These are phyloP conservation scores for Colletotrichum scovillei DNA, from an alignment of 2,329 filamentous ascomycete genomes.

Conservation along the genomic window DNA sequence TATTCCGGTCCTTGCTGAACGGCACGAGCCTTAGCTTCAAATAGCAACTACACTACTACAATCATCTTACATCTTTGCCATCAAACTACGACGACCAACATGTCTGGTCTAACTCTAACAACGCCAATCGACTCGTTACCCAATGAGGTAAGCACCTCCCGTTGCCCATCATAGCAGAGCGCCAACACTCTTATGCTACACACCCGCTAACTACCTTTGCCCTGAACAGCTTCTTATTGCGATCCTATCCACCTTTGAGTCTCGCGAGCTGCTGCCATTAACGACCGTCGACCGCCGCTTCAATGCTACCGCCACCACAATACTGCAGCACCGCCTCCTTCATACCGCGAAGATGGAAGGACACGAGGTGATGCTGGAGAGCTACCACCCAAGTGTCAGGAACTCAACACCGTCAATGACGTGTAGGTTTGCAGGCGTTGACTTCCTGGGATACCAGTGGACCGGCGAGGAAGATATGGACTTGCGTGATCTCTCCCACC, in stretches of 20 bases:
- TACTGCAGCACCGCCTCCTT: slow-evolving; percentile 73
- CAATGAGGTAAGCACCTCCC: slow-evolving; percentile 44
- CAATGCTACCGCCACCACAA: slow-evolving; percentile 69
- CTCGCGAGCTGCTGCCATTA: slow-evolving; percentile 65
- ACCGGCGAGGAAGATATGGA: slow-evolving; percentile 21
- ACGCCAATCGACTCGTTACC: slow-evolving; percentile 44
- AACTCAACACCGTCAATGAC: slow-evolving; percentile 74
- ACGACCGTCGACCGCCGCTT: slow-evolving; percentile 71
- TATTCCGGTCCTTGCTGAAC: slow-evolving; percentile 2
- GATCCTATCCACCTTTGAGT: slow-evolving; percentile 60
- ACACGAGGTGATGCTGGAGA: slow-evolving; percentile 80
- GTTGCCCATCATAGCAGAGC: background rate
- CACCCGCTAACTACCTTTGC: background rate
- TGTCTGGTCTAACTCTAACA: slow-evolving; percentile 19
- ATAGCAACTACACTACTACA: background rate
- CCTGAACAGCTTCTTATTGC: slow-evolving; percentile 61
- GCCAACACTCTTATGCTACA: background rate
- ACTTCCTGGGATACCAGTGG: slow-evolving; percentile 61
- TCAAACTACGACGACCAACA: slow-evolving; percentile 1
- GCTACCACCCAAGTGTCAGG: slow-evolving; percentile 78
- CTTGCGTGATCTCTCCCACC: slow-evolving; percentile 56
- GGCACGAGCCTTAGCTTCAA: slow-evolving; percentile 7
- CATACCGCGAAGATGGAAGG: slow-evolving; percentile 67
- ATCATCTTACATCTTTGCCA: slow-evolving; percentile 16
- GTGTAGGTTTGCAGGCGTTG: slow-evolving; percentile 75